Evolutionary conservation across 2,329 filamentous ascomycete genomes (phyloP).

Genomic region (Aurifilum marmelostoma): DNA sequence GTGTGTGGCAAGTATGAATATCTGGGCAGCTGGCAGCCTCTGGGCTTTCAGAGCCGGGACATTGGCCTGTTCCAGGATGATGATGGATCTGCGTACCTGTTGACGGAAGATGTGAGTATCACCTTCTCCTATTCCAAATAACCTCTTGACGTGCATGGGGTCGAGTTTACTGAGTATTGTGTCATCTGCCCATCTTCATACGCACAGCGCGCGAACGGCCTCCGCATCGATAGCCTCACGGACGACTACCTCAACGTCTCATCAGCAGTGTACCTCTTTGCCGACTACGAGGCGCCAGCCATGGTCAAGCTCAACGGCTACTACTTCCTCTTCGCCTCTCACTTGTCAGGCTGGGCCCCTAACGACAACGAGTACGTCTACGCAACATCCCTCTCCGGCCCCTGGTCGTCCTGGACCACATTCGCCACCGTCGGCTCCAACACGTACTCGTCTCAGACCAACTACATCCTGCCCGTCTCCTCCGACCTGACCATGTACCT

Average conservation of each 20-base stretch:
- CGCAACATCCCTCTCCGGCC: conserved; percentile 34
- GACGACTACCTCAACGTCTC: conserved; percentile 59
- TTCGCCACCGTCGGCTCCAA: conserved; percentile 60
- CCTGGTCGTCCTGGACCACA: conserved; percentile 63
- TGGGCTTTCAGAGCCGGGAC: conserved; percentile 45
- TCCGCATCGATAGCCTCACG: conserved; percentile 57
- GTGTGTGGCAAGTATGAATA: conserved; percentile 63
- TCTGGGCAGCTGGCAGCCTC: conserved; percentile 39
- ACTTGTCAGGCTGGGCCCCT: conserved; percentile 58
- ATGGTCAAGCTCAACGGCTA: conserved; percentile 63
- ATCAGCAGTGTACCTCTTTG: conserved; percentile 53
- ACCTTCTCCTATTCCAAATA: no score
- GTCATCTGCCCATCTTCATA: no score
- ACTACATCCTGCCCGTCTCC: conserved; percentile 55
- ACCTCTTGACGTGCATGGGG: no score
- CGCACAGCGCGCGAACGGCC: conserved; percentile 54
- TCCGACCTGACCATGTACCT: conserved; percentile 57
- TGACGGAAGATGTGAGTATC: conserved; percentile 62
- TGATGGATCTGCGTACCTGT: conserved; percentile 62
- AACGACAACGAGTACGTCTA: conserved; percentile 61
- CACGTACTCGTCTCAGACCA: conserved; percentile 64
- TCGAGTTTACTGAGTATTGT: no score
- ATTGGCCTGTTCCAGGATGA: conserved; percentile 66
- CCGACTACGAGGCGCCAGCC: conserved; percentile 62
- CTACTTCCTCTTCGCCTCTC: conserved; percentile 68